Percentiles rank a stretch among this genome's conserved stretches.
phyloP scores from a whole-genome alignment of 495 filamentous ascomycete species.

The Penicillium crystallinum region DNA sequence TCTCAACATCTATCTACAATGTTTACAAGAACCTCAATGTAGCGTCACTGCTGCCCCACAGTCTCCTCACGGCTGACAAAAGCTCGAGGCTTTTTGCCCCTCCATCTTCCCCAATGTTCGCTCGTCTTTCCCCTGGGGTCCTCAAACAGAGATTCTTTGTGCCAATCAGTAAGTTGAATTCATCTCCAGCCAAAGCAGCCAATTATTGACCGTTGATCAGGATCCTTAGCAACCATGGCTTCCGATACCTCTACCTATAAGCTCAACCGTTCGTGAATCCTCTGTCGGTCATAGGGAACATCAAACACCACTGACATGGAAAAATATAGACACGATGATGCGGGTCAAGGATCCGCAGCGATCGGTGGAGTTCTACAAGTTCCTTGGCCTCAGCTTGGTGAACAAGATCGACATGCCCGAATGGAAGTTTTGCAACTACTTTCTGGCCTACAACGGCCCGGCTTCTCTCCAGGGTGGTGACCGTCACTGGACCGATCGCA shows the following conservation, averaged over 20 bases:
- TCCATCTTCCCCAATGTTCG: constrained; percentile 2
- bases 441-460: constrained; percentile 58
- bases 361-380: constrained; percentile 91
- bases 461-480: constrained; percentile 67
- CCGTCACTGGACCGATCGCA: constrained; percentile 75
- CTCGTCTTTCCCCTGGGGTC: background rate
- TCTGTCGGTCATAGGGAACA: constrained; percentile 9
- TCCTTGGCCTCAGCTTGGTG: constrained; percentile 83
- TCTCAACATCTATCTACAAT: background rate
- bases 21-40: background rate
- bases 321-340: constrained; percentile 56
- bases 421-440: constrained; percentile 76
- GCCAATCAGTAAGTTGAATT: constrained; percentile 1
- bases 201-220: constrained; percentile 18
- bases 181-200: background rate
- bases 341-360: constrained; percentile 90
- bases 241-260: constrained; percentile 80
- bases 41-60: constrained; percentile 13
- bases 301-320: constrained; percentile 10
- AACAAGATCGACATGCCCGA: constrained; percentile 69
- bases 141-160: constrained; percentile 3
- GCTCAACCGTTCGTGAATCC: constrained; percentile 65
- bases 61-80: constrained; percentile 13
- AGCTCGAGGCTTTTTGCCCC: background rate
- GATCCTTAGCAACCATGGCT: constrained; percentile 59